Base-by-base conservation (phyloP, 805 yeast genomes). In the Candida sakaeoensis region DNA sequence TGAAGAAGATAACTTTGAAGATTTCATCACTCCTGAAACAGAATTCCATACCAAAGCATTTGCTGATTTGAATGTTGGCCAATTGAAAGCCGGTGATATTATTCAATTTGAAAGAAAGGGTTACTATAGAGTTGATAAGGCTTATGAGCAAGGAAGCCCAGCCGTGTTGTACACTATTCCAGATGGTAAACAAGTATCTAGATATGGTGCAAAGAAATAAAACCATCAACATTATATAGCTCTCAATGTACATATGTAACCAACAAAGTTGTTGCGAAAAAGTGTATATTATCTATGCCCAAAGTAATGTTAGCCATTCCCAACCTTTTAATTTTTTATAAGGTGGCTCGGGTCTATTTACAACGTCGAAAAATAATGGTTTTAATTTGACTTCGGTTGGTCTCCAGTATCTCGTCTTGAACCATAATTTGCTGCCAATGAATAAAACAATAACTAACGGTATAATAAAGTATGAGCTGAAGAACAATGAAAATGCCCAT, bases 61-160 rank as follows among this genome's bases (percentile, higher is more conserved):
- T 50, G 97, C 87, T 50, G 98, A 91, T 61, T 60, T 78, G 46
- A 90, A 89, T 58, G 77, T 90, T 47, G 75, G 75, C 55, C 66
- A 74, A 38, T 74, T 91, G 76, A 81, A 85, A 70, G 83, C 71
- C 51, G 96, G 95, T 49, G 96, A 87, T 51, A 72, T 90, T 43
- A 80, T 91, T 52, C 98, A 91, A 70, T 89, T 91, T 51, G 98
- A 91, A 70, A 85, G 98, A 74, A 91, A 91, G 72, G 98, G 98
- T 54, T 91, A 88, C 75, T 91, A 69, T 79, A 79, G 93, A 60
- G 72, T 90, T 45, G 98, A 91, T 56, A 64, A 43, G 50, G 58
- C 74, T 24, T 73, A 72, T 46, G 62, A 68, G 24, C 78, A 74
- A 43, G 85, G 81, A 42, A 70, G 78, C 52, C 78, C 79, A 47